A percentile compares a stretch with the other conserved stretches of the same genome.
These are phyloP conservation scores for Boletus tylopilopsis DNA, from an alignment of 768 basidiomycete species.

Conservation along the genomic window DNA sequence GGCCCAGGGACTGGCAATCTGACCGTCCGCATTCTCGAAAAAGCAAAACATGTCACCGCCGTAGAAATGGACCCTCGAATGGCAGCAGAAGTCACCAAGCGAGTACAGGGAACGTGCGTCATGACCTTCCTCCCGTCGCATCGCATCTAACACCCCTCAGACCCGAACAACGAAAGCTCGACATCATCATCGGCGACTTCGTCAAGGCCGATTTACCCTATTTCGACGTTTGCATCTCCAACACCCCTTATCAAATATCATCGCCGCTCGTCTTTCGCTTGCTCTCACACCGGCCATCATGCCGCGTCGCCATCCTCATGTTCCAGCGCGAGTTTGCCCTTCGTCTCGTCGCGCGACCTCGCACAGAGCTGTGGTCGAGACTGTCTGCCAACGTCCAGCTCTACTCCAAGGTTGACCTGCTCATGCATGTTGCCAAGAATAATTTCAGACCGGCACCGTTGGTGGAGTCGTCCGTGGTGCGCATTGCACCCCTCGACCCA, in stretches of 20 bases:
- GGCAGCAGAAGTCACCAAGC: conserved; percentile 96
- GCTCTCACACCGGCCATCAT: conserved; percentile 92
- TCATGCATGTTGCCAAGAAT: conserved; percentile 95
- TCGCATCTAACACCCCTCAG: conserved; percentile 38
- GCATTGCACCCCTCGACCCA: conserved; percentile 88
- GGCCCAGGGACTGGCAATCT: conserved; percentile 98
- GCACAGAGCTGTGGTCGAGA: conserved; percentile 86
- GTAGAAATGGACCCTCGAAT: conserved; percentile 99
- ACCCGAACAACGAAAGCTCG: conserved; percentile 92
- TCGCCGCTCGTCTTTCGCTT: conserved; percentile 96
- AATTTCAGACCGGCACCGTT: conserved; percentile 95
- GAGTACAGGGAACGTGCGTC: conserved; percentile 96
- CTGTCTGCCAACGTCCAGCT: conserved; percentile 96
- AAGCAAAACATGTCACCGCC: conserved; percentile 88
- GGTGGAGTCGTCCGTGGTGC: conserved; percentile 91
- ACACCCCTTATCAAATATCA: conserved; percentile 99
- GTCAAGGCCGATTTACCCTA: conserved; percentile 98
- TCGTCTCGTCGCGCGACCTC: conserved; percentile 83
- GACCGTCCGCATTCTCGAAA: conserved; percentile 89
- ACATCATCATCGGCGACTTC: conserved; percentile 95
- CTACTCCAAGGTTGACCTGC: conserved; percentile 92
- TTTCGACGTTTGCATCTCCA: conserved; percentile 99
- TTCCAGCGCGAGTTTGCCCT: conserved; percentile 99
- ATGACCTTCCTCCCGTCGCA: neutral
- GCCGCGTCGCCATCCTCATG: conserved; percentile 96